These are phyloP conservation scores for Gryganskiella cystojenkinii DNA, from an alignment of 192 early-diverging fungal species.

Conservation along the genomic window DNA sequence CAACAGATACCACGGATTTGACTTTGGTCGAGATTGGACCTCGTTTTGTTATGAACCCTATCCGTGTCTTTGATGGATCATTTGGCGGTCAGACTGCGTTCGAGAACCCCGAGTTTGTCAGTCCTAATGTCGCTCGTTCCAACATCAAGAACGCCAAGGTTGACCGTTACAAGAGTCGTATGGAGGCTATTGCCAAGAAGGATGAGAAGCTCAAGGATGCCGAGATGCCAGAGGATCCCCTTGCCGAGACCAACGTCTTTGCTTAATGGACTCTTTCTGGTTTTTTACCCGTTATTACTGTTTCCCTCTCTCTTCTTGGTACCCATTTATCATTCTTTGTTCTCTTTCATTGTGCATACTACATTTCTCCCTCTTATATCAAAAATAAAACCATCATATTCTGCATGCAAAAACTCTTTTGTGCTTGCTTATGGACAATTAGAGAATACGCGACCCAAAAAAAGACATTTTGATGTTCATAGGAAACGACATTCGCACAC, in stretches of 20 bases:
- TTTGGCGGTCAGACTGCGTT: slow-evolving; percentile 94
- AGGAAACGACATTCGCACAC: no score
- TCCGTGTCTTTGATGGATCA: slow-evolving; percentile 94
- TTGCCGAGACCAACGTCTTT: slow-evolving; percentile 58
- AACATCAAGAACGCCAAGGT: slow-evolving; percentile 57
- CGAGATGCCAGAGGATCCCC: slow-evolving; percentile 61
- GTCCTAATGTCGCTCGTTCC: slow-evolving; percentile 70
- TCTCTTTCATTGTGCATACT: background rate
- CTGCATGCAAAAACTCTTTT: background rate
- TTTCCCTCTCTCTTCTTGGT: slow-evolving; percentile 1
- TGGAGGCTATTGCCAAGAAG: slow-evolving; percentile 51
- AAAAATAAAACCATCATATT: background rate
- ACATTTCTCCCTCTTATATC: background rate
- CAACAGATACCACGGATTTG: slow-evolving; percentile 75
- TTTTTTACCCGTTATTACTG: background rate
- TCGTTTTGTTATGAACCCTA: slow-evolving; percentile 92
- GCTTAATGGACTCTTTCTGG: slow-evolving; percentile 26
- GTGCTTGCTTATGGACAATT: background rate
- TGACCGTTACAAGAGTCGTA: slow-evolving; percentile 63
- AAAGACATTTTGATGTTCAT: no score
- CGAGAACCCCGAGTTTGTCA: slow-evolving; percentile 89
- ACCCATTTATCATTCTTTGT: background rate
- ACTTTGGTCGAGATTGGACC: slow-evolving; percentile 96
- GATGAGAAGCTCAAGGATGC: slow-evolving; percentile 60
- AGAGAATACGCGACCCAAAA: no score